Base-by-base conservation (phyloP, 139 green algal genomes). In the Dunaliella primolecta region DNA sequence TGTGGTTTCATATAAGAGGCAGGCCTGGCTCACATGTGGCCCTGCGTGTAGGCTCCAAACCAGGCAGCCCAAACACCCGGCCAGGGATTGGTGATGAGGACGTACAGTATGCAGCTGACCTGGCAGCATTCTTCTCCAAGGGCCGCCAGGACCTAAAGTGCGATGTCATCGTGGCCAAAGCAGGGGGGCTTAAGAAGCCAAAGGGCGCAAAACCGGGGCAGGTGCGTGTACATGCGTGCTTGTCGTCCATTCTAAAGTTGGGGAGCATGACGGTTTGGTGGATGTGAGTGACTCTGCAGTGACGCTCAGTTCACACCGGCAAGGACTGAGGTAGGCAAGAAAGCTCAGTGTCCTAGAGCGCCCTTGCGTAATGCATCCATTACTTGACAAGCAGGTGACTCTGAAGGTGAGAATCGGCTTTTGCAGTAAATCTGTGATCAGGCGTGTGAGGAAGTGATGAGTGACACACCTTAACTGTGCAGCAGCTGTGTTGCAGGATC, bases 1-100 rank as follows among this genome's bases (percentile, higher is more conserved):
- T 97, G 29, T 98, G 95, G 95, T 93, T 98, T 89, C 95, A 98
- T 85, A 94, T 94, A 21, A 81, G 95, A 1, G 93, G 93, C 64
- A 78, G 94, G 64, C 94, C 95, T 33, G 93, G 93, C 36, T 88
- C 84, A 0, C 93, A 95, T 75, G 81, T 35, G 20, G 78, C 32
- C 78, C n/a, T 46, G 15, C 2, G 89, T 25, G 46, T 64, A 15
- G 46, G 46, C 46, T 64, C 46, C 7, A 64, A 64, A 15, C 46
- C 46, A 7, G 46, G 46, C 7, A 64, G 46, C 46, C 46, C 46
- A 7, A 64, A 64, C 15, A 15, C 46, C 7, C 46, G 46, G 7
- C 46, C 46, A 25, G 46, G 15, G 46, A 7, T 64, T 29, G 57
- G 29, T 0, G 83, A 92, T 0, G 83, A 36, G 0, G 95, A 97